These are phyloP conservation scores for Penicillium riverlandense DNA, from an alignment of 495 filamentous ascomycete genomes.

Conservation along the genomic window DNA sequence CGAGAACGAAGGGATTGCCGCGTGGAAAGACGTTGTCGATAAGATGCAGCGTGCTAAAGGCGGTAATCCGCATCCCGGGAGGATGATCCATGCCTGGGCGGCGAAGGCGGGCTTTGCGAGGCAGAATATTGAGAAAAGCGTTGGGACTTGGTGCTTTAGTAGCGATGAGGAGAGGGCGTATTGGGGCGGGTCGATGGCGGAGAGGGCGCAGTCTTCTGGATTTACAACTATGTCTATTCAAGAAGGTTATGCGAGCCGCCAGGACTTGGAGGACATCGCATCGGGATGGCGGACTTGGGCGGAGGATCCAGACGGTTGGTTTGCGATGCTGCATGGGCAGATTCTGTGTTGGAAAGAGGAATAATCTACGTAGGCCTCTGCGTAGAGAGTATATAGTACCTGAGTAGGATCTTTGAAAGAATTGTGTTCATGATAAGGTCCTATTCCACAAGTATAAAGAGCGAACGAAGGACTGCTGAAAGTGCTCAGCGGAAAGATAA, in stretches of 20 bases:
- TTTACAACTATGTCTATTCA: constrained; percentile 30
- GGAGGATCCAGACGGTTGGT: constrained; percentile 43
- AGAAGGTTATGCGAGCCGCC: constrained; percentile 28
- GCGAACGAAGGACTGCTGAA: too few relatives aligned
- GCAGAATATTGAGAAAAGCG: constrained; percentile 25
- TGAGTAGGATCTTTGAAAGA: too few relatives aligned
- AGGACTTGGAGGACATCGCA: constrained; percentile 33
- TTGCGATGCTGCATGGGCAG: constrained; percentile 44
- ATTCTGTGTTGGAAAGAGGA: constrained; percentile 39
- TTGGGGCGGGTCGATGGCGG: constrained; percentile 44
- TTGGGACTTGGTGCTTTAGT: constrained; percentile 43
- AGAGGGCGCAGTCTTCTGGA: constrained; percentile 27
- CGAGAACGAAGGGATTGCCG: constrained; percentile 28
- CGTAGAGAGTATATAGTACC: too few relatives aligned
- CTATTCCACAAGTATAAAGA: too few relatives aligned
- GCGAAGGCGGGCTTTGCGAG: constrained; percentile 36
- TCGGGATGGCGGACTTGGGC: constrained; percentile 38
- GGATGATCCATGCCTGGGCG: constrained; percentile 42
- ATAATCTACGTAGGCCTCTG: too few relatives aligned
- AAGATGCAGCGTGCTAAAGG: constrained; percentile 28
- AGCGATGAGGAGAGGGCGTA: constrained; percentile 31
- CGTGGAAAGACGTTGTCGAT: constrained; percentile 31
- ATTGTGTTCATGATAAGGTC: too few relatives aligned
- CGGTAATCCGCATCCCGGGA: constrained; percentile 41
- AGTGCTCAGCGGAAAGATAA: too few relatives aligned